Evolutionary conservation across 148 eudicot species (phyloP).

Genomic region (Amaranthus cruentus): DNA sequence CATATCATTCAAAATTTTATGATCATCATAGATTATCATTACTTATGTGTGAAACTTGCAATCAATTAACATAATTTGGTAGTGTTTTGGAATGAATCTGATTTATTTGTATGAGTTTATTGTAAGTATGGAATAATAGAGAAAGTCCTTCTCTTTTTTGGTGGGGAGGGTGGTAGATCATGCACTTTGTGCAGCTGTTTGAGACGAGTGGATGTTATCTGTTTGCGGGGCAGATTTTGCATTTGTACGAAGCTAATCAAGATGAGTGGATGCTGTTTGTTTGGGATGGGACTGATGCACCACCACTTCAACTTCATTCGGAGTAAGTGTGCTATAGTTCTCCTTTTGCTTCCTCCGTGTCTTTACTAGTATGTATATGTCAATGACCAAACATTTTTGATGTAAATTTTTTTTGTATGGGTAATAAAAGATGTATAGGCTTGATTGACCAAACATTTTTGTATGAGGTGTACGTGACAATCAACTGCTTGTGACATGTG

Average conservation of each 20-base stretch:
- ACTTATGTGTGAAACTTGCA: background rate
- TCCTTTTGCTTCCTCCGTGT: background rate
- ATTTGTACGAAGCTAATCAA: slow-evolving; percentile 40
- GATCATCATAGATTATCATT: too few species aligned
- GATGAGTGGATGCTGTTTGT: slow-evolving; percentile 62
- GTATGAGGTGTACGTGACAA: slow-evolving; percentile 4
- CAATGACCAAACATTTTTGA: background rate
- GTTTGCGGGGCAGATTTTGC: slow-evolving; percentile 44
- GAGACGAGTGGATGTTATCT: too few species aligned
- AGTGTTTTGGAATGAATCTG: background rate
- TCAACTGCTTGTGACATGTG: slow-evolving; percentile 17
- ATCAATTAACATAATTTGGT: background rate
- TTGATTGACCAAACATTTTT: background rate
- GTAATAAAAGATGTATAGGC: background rate
- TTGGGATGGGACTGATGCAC: slow-evolving; percentile 96
- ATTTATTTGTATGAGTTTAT: background rate
- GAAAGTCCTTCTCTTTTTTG: background rate
- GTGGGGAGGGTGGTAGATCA: background rate
- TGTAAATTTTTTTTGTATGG: background rate
- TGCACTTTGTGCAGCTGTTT: too few species aligned
- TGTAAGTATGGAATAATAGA: background rate
- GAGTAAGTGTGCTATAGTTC: slow-evolving; percentile 42
- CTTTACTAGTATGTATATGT: background rate
- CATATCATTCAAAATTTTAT: too few species aligned
- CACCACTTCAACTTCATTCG: slow-evolving; percentile 39